Conservation (phyloP, 352 stramenopile species). For the Pilasporangium apinafurcum region DNA sequence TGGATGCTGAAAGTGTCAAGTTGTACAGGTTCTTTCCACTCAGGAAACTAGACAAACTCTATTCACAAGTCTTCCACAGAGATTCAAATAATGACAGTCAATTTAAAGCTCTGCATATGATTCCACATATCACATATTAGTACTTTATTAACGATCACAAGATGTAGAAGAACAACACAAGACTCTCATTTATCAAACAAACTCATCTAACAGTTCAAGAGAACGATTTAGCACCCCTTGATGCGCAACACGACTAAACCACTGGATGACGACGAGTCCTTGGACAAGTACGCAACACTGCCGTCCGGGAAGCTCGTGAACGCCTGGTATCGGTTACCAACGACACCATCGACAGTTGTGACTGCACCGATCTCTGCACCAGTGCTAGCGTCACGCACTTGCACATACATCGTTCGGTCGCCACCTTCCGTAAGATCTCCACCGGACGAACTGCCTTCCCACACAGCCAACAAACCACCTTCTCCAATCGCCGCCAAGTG, state of each 20-base stretch:
- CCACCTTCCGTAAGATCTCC: slow-evolving; percentile 20
- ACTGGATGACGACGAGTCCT: slow-evolving; percentile 21
- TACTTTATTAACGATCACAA: too few species aligned
- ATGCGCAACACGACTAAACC: slow-evolving; percentile 49
- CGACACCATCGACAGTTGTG: slow-evolving; percentile 31
- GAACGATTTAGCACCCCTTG: slow-evolving; percentile 24
- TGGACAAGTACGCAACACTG: slow-evolving; percentile 45
- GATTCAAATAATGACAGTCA: too few species aligned
- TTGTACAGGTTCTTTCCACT: too few species aligned
- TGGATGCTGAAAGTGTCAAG: too few species aligned
- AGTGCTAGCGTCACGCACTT: slow-evolving; percentile 34
- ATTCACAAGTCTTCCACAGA: too few species aligned
- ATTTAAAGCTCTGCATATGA: too few species aligned
- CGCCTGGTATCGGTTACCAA: slow-evolving; percentile 61
- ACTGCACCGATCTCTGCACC: slow-evolving; percentile 34
- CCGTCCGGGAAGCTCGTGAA: slow-evolving; percentile 44
- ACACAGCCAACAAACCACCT: slow-evolving; percentile 34
- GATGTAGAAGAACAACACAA: too few species aligned
- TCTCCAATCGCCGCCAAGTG: slow-evolving; percentile 34
- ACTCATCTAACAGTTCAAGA: too few species aligned
- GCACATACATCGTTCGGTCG: slow-evolving; percentile 37
- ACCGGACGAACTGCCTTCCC: slow-evolving; percentile 32
- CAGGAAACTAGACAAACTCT: too few species aligned
- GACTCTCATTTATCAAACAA: too few species aligned
- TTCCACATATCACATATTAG: too few species aligned